Evolutionary conservation across 306 rosid species (phyloP).

Genomic region (Phaseolus lunatus): DNA sequence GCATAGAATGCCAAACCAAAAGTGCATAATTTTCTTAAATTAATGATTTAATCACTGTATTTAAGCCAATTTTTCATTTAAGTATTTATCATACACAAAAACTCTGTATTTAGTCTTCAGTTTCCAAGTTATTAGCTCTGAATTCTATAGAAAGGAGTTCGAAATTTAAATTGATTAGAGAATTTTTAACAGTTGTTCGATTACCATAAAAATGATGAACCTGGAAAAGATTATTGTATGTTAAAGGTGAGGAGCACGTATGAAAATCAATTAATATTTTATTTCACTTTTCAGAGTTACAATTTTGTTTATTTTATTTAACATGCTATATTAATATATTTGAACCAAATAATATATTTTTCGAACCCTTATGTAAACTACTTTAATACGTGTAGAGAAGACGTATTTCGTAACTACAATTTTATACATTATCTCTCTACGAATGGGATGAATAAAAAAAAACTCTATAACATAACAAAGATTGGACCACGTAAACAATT

Average conservation of each 20-base stretch:
- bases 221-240: neutral
- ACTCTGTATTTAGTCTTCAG: too few species aligned
- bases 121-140: too few species aligned
- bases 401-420: neutral
- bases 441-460: conserved; percentile 13
- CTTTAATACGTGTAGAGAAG: neutral
- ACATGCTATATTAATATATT: neutral
- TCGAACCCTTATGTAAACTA: neutral
- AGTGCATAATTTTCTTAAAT: too few species aligned
- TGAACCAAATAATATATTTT: neutral
- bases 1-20: too few species aligned
- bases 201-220: neutral
- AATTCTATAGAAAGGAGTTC: too few species aligned
- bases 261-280: neutral
- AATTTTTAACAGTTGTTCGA: too few species aligned
- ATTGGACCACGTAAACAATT: neutral
- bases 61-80: too few species aligned
- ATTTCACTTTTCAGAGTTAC: neutral
- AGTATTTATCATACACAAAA: too few species aligned
- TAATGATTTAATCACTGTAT: too few species aligned
- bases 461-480: conserved; percentile 1
- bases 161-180: too few species aligned
- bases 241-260: conserved; percentile 27
- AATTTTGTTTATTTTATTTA: conserved; percentile 17
- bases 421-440: conserved; percentile 21